Base-by-base conservation (phyloP, 345 rosid species). In the Eutrema heterophyllum region DNA sequence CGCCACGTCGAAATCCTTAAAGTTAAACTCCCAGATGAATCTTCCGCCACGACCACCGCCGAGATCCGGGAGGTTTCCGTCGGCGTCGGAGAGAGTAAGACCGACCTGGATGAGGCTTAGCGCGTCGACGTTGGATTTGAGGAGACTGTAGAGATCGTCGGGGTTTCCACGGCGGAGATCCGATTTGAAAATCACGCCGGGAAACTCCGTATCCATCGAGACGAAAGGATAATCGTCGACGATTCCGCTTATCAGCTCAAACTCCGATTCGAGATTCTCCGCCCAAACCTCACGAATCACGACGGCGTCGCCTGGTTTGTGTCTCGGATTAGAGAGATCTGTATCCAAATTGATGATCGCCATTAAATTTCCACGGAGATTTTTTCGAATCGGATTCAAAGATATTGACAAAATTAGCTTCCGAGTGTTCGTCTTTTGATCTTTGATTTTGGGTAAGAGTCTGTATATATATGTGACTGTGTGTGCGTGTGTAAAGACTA, bases 191-290 rank as follows among this genome's bases (percentile, higher is more conserved):
- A 93, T 83, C 27, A 93, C 33, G 15, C 98, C 97, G 24, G 96
- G 97, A 32, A 93, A 93, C 67, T 93, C 96, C 0, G 98, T 93
- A 66, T 93, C 97, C 97, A 93, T 91, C 5, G 97, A 85, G n/a
- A 89, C 77, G 43, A 86, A 79, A 5, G 96, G 92, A 79, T 74
- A 88, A 1, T 46, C 55, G 49, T 91, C 94, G 50, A 91, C 74
- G 29, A 80, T 39, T n/a, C 84, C 74, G 9, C 86, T 71, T 70
- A 91, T 89, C 61, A 91, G 26, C 16, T 75, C 73, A 55, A 93
- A 88, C 67, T 93, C 97, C 0, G 82, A 66, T 64, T 86, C 91
- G 38, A 93, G 78, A 73, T 93, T 93, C 43, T 67, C 70, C 1
- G 86, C 82, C 97, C 97, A 93, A 14, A 93, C 98, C 7, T 91